Percentiles rank a stretch among this genome's conserved stretches.
Conservation (phyloP, 208 protist genomes). For the Trypanosoma platydactyli region DNA sequence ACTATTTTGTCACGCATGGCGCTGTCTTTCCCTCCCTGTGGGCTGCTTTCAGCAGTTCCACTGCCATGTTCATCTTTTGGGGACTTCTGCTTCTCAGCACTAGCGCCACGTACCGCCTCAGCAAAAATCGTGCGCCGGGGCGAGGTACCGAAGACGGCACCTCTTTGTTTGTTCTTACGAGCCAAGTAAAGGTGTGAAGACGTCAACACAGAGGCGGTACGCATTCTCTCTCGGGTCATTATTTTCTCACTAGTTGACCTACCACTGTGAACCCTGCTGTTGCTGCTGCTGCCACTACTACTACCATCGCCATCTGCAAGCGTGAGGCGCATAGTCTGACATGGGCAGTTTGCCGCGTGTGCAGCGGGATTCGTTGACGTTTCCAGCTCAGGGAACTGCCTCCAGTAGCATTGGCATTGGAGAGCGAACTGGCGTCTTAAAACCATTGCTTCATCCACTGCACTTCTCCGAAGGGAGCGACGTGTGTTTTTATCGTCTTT, state of each 20-base stretch:
- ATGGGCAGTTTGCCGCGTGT: constrained; percentile 61
- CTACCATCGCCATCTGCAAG: neutral
- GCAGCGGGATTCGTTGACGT: constrained; percentile 71
- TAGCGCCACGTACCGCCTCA: neutral
- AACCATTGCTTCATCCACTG: constrained; percentile 4
- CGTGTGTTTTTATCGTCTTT: no score
- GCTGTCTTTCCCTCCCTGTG: neutral
- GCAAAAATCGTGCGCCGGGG: constrained; percentile 37
- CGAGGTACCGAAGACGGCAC: constrained; percentile 44
- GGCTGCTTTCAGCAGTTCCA: neutral
- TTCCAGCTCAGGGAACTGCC: constrained; percentile 34
- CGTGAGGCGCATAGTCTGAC: constrained; percentile 31
- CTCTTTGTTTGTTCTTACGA: constrained; percentile 1
- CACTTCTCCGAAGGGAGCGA: neutral
- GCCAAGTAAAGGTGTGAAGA: constrained; percentile 3
- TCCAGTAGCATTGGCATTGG: constrained; percentile 37
- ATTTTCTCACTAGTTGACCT: neutral
- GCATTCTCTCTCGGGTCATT: neutral
- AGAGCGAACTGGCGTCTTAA: constrained; percentile 17
- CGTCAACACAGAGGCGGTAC: neutral
- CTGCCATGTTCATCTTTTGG: neutral
- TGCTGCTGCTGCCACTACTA: neutral
- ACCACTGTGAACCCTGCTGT: neutral
- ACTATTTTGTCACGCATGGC: neutral
- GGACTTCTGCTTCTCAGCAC: neutral